Conservation (phyloP, 768 basidiomycete species). For the Boletus patriciae region DNA sequence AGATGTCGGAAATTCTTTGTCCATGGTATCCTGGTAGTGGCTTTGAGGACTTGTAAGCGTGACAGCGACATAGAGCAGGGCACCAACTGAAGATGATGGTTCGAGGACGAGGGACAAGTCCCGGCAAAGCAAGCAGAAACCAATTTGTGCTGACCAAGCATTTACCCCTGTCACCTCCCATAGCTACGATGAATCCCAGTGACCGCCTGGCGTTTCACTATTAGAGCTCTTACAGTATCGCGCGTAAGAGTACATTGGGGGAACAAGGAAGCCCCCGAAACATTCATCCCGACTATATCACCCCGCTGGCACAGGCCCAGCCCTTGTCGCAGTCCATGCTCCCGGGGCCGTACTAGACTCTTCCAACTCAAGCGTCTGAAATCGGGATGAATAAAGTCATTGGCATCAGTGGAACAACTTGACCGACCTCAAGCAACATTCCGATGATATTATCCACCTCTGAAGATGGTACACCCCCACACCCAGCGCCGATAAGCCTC, state of each 20-base stretch:
- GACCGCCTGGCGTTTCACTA: too few relatives aligned
- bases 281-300: conserved; percentile 11
- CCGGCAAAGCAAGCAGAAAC: not conserved
- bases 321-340: conserved; percentile 39
- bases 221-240: not conserved
- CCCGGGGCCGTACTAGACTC: conserved; percentile 63
- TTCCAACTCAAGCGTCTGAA: conserved; percentile 78
- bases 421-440: conserved; percentile 77
- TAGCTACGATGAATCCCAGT: too few relatives aligned
- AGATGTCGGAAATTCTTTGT: conserved; percentile 70
- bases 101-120: not conserved
- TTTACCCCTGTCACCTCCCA: conserved; percentile 1
- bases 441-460: conserved; percentile 87
- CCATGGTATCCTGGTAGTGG: conserved; percentile 54
- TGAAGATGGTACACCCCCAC: conserved; percentile 79
- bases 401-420: not conserved
- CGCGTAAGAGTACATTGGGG: conserved; percentile 2
- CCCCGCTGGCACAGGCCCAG: conserved; percentile 21
- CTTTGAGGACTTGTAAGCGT: conserved; percentile 41
- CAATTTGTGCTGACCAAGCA: conserved; percentile 22
- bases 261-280: not conserved
- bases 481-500: conserved; percentile 84
- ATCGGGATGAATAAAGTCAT: conserved; percentile 3
- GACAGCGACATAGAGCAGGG: conserved; percentile 28
- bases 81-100: not conserved